These are phyloP conservation scores for Chaetomium fimeti DNA, from an alignment of 495 filamentous ascomycete species.

Conservation along the genomic window DNA sequence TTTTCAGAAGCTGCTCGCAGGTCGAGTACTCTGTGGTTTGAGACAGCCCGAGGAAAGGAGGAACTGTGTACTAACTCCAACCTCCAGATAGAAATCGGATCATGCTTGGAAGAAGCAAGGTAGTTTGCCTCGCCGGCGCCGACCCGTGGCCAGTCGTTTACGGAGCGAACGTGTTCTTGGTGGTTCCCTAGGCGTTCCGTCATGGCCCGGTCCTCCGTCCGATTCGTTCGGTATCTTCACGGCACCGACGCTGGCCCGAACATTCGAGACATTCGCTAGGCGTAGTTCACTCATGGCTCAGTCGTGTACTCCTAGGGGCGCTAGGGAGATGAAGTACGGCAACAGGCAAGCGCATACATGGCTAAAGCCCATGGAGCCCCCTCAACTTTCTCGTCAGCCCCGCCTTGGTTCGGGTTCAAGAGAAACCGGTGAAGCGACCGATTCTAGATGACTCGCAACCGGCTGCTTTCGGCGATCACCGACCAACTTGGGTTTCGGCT, in stretches of 20 bases:
- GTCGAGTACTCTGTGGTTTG: not conserved
- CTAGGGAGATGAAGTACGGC: not conserved
- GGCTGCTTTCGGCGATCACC: not conserved
- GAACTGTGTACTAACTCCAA: not conserved
- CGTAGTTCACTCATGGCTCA: not conserved
- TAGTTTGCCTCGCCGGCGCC: not conserved
- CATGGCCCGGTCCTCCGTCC: not conserved
- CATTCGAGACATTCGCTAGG: not conserved
- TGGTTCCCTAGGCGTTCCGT: not conserved
- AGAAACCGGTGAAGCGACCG: not conserved
- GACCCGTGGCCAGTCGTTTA: not conserved
- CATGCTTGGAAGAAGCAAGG: not conserved
- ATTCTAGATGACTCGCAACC: not conserved
- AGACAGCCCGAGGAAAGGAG: not conserved
- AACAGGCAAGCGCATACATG: not conserved
- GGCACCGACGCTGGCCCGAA: not conserved
- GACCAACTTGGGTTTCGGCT: not conserved
- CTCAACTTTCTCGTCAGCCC: not conserved
- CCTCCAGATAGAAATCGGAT: not conserved
- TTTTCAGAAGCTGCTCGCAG: not conserved
- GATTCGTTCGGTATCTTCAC: not conserved
- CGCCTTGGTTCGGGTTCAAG: not conserved
- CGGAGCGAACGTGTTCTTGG: not conserved
- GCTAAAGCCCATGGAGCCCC: not conserved
- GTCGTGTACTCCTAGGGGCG: not conserved